Conservation (phyloP, 306 rosid species). For the Pyrus communis region DNA sequence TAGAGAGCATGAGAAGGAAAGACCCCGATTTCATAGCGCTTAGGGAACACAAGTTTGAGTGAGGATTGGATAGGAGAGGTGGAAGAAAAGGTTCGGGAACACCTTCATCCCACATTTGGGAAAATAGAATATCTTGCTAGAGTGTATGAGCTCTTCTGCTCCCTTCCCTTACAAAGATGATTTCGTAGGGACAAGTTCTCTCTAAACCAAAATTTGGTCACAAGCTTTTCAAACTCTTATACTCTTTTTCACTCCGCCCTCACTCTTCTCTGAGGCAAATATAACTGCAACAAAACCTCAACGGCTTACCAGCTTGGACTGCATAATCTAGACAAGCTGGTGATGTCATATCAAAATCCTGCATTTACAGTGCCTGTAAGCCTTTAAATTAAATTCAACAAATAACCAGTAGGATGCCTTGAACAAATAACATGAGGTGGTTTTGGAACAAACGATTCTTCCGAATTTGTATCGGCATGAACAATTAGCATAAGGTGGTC, state of each 20-base stretch:
- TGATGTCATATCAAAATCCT: neutral
- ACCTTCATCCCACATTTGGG: too few relatives aligned
- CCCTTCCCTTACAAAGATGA: neutral
- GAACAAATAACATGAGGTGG: neutral
- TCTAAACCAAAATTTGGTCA: neutral
- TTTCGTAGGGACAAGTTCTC: neutral
- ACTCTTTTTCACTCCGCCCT: neutral
- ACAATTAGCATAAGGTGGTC: neutral
- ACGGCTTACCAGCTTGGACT: neutral
- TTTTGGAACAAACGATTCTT: neutral
- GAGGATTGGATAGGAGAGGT: neutral
- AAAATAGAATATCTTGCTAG: neutral
- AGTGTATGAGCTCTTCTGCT: neutral
- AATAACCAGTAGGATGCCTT: neutral
- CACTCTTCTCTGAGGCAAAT: neutral
- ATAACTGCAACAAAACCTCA: neutral
- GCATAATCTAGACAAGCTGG: neutral
- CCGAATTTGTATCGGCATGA: neutral
- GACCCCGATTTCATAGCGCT: too few relatives aligned
- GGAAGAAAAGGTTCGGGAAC: neutral
- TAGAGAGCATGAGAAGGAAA: neutral
- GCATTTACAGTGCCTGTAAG: neutral
- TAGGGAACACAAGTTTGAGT: neutral
- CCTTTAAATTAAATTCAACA: neutral
- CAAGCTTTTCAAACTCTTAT: neutral